phyloP scores from a whole-genome alignment of 2,329 filamentous ascomycete species.

The Aspergillus chevalieri region DNA sequence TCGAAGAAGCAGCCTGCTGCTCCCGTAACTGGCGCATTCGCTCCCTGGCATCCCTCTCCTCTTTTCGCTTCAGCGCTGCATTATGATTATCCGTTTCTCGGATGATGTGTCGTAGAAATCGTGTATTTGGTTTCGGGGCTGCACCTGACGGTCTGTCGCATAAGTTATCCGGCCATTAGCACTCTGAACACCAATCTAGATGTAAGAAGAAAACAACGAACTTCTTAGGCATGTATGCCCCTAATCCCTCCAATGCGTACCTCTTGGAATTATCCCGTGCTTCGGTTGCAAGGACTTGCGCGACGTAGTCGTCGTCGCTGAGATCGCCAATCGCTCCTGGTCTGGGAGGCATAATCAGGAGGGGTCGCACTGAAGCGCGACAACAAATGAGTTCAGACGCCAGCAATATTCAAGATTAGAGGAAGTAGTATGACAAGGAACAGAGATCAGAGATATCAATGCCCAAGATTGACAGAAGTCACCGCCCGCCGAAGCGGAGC shows the following conservation, averaged over 20 bases:
- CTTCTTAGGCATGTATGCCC: conserved; percentile 57
- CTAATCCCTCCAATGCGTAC: conserved; percentile 68
- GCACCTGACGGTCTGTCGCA: conserved; percentile 54
- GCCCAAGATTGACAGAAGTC: conserved; percentile 1
- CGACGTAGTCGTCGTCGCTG: conserved; percentile 56
- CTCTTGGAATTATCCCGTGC: conserved; percentile 66
- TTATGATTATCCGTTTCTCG: conserved; percentile 86
- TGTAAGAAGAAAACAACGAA: conserved; percentile 21
- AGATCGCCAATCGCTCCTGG: conserved; percentile 41
- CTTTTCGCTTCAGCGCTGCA: conserved; percentile 73
- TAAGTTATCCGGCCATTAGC: neutral
- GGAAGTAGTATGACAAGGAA: too few species aligned
- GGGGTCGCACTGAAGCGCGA: neutral
- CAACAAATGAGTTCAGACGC: neutral
- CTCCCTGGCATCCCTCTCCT: conserved; percentile 69
- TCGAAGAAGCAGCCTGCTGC: conserved; percentile 31
- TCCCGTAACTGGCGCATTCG: conserved; percentile 56
- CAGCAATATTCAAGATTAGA: neutral
- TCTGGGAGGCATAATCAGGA: conserved; percentile 21
- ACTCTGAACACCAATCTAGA: neutral
- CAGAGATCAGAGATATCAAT: too few species aligned
- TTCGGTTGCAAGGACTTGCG: conserved; percentile 71
- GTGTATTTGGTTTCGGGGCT: conserved; percentile 80
- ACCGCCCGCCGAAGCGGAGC: conserved; percentile 7
- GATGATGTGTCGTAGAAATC: conserved; percentile 82